Evolutionary conservation across 2,329 filamentous ascomycete genomes (phyloP).

Genomic region (Colletotrichum gloeosporioides): DNA sequence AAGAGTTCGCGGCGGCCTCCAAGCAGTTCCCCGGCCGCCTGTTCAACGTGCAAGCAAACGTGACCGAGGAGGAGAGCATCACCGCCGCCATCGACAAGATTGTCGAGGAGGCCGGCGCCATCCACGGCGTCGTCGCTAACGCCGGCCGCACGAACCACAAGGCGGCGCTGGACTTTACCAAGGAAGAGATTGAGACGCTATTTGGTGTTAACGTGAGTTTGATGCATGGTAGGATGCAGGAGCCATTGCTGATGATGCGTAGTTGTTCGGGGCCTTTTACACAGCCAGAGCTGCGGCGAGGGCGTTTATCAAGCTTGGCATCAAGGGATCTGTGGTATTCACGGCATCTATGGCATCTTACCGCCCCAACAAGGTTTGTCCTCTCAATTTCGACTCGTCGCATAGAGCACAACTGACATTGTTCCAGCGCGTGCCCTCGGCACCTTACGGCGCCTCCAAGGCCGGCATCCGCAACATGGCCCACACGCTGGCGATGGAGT

Average conservation of each 20-base stretch:
- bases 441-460: slow-evolving; percentile 52
- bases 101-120: slow-evolving; percentile 43
- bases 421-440: slow-evolving; percentile 49
- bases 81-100: slow-evolving; percentile 49
- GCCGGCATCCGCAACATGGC: slow-evolving; percentile 46
- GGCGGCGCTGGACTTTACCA: slow-evolving; percentile 48
- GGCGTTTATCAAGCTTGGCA: slow-evolving; percentile 40
- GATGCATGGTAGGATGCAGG: rapidly evolving
- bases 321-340: slow-evolving; percentile 45
- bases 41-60: slow-evolving; percentile 46
- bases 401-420: not conserved
- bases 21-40: slow-evolving; percentile 41
- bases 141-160: slow-evolving; percentile 58
- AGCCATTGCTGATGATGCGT: slow-evolving; percentile 34
- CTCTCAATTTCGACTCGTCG: not conserved
- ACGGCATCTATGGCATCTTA: slow-evolving; percentile 54
- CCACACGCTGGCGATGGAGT: slow-evolving; percentile 51
- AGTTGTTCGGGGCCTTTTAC: slow-evolving; percentile 51
- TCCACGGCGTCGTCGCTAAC: slow-evolving; percentile 57
- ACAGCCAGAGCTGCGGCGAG: slow-evolving; percentile 52
- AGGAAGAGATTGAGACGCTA: slow-evolving; percentile 31
- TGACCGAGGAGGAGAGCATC: slow-evolving; percentile 51
- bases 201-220: slow-evolving; percentile 22
- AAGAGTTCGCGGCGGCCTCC: slow-evolving; percentile 24
- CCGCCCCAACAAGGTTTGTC: slow-evolving; percentile 45